Conservation (phyloP, 345 rosid species). For the Hibiscus syriacus region DNA sequence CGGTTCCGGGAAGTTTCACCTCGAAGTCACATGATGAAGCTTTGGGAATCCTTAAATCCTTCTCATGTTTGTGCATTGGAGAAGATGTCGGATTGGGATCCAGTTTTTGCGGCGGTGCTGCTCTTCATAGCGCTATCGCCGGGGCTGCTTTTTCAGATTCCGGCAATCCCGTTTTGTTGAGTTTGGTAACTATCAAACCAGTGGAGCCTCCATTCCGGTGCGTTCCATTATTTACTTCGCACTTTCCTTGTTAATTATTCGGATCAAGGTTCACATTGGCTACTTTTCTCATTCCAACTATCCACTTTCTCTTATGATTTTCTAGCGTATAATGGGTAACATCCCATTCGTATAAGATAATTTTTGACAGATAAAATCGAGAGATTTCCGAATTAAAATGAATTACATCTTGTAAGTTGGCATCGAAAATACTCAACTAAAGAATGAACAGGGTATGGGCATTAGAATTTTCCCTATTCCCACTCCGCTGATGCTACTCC, state of each 20-base stretch:
- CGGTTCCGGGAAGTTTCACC: slow-evolving; percentile 4
- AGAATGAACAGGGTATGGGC: too few relatives aligned
- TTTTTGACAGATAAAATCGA: too few relatives aligned
- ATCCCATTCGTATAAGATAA: too few relatives aligned
- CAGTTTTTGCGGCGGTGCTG: slow-evolving; percentile 76
- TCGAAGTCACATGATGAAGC: background rate
- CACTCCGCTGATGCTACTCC: too few relatives aligned
- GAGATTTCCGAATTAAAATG: too few relatives aligned
- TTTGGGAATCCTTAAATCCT: background rate
- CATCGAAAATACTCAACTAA: too few relatives aligned
- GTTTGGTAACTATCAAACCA: slow-evolving; percentile 83
- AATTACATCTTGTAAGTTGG: too few relatives aligned
- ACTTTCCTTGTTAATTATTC: slow-evolving; percentile 66
- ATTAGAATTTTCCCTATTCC: too few relatives aligned
- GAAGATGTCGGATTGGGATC: slow-evolving; percentile 84
- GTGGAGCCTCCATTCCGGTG: slow-evolving; percentile 69
- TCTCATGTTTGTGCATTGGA: background rate
- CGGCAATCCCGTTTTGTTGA: slow-evolving; percentile 51
- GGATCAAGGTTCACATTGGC: slow-evolving; percentile 66
- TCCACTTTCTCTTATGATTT: too few relatives aligned
- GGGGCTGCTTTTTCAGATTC: slow-evolving; percentile 73
- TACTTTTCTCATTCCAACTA: too few relatives aligned
- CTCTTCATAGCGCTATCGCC: slow-evolving; percentile 74
- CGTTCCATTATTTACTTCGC: slow-evolving; percentile 70
- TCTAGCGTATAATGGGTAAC: too few relatives aligned